These are phyloP conservation scores for Yueomyces sp. DNA, from an alignment of 1,139 yeast genomes.

Conservation along the genomic window DNA sequence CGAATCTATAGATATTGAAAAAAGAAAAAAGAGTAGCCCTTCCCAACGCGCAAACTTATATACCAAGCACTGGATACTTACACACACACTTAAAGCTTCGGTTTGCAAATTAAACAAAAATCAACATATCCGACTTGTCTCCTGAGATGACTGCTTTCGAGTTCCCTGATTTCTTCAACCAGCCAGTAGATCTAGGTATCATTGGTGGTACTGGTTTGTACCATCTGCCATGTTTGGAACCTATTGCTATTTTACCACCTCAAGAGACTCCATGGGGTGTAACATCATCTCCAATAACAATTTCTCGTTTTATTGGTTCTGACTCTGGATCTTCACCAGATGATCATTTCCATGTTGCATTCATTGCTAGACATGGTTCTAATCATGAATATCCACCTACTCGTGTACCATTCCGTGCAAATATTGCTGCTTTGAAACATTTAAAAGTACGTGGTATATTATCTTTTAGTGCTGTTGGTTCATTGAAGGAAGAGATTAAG, in stretches of 20 bases:
- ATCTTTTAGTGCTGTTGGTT: constrained; percentile 95
- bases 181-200: constrained; percentile 66
- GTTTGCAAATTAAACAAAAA: no score
- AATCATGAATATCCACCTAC: constrained; percentile 84
- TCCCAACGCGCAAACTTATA: no score
- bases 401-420: constrained; percentile 87
- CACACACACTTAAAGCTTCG: no score
- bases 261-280: constrained; percentile 93
- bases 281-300: constrained; percentile 89
- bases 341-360: constrained; percentile 62
- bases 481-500: constrained; percentile 73
- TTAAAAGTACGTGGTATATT: constrained; percentile 79
- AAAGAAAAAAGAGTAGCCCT: no score
- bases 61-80: no score
- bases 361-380: constrained; percentile 86
- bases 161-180: constrained; percentile 30
- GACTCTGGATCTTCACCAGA: neutral
- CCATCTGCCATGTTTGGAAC: constrained; percentile 66
- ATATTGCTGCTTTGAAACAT: constrained; percentile 86
- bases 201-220: constrained; percentile 98
- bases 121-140: no score
- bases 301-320: constrained; percentile 49
- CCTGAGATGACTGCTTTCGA: constrained; percentile 10
- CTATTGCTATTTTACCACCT: constrained; percentile 71
- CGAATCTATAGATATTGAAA: no score